Evolutionary conservation across 257 asterid genomes (phyloP).

Genomic region (Solanum medicagineum): DNA sequence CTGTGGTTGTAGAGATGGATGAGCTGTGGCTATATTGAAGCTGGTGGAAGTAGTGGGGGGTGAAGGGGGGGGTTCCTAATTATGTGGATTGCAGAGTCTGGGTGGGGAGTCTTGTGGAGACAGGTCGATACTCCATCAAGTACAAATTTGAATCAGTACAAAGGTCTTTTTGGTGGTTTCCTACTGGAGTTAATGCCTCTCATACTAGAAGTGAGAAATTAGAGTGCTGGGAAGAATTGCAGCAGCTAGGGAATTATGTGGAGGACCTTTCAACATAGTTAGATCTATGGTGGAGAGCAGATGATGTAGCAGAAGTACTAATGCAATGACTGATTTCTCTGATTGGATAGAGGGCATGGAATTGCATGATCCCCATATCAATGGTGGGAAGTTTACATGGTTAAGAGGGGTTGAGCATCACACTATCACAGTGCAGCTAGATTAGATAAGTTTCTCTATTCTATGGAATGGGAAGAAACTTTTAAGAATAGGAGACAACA

Average conservation of each 20-base stretch:
- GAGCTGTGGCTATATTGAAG: background rate
- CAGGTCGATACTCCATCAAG: background rate
- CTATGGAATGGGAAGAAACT: too few species aligned
- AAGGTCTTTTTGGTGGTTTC: background rate
- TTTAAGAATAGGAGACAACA: background rate
- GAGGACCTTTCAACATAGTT: too few species aligned
- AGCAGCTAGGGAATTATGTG: background rate
- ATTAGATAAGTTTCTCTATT: too few species aligned
- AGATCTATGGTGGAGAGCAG: too few species aligned
- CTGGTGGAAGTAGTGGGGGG: background rate
- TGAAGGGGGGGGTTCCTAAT: background rate
- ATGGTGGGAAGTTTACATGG: too few species aligned
- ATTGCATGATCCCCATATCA: too few species aligned
- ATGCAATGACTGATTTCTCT: too few species aligned
- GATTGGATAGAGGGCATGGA: too few species aligned
- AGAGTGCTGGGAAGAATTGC: background rate
- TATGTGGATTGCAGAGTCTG: background rate
- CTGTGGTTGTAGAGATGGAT: background rate
- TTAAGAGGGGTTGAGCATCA: too few species aligned
- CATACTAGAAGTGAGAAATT: background rate
- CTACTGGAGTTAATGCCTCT: background rate
- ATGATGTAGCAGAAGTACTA: too few species aligned
- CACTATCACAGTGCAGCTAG: too few species aligned
- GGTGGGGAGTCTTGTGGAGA: background rate
- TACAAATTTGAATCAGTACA: too few species aligned